phyloP scores from a whole-genome alignment of 345 rosid genomes.

The Fremontodendron californicum region DNA sequence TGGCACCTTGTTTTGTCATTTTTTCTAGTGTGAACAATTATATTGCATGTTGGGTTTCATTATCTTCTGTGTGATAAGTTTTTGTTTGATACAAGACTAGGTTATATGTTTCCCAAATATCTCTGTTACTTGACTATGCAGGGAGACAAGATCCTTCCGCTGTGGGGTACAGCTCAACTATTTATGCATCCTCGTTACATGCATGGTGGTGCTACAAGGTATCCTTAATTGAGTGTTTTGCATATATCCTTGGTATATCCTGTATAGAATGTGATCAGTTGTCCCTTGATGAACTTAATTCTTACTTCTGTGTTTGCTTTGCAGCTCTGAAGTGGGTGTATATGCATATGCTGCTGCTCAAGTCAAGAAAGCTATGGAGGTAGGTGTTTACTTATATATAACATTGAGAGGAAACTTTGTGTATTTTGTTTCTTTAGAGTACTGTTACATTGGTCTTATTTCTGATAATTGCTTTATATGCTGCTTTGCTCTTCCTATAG shows the following conservation, averaged over 20 bases:
- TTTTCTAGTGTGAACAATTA: neutral
- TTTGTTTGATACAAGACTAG: neutral
- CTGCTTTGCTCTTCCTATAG: slow-evolving; percentile 14
- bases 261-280: neutral
- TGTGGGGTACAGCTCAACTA: no score
- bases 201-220: slow-evolving; percentile 97
- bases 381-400: slow-evolving; percentile 22
- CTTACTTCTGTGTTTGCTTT: neutral
- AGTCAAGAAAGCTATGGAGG: no score
- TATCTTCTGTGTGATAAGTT: neutral
- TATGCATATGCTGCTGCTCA: slow-evolving; percentile 96
- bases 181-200: no score
- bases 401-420: no score
- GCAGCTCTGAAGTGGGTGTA: slow-evolving; percentile 73
- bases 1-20: no score
- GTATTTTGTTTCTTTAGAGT: neutral
- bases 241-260: neutral
- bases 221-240: neutral
- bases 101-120: neutral
- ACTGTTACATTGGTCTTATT: neutral
- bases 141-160: slow-evolving; percentile 68
- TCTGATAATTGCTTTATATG: neutral
- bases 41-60: neutral
- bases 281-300: neutral
- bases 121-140: slow-evolving; percentile 21